Conservation (phyloP, 441 rosid species). For the Raphanus hybrid region DNA sequence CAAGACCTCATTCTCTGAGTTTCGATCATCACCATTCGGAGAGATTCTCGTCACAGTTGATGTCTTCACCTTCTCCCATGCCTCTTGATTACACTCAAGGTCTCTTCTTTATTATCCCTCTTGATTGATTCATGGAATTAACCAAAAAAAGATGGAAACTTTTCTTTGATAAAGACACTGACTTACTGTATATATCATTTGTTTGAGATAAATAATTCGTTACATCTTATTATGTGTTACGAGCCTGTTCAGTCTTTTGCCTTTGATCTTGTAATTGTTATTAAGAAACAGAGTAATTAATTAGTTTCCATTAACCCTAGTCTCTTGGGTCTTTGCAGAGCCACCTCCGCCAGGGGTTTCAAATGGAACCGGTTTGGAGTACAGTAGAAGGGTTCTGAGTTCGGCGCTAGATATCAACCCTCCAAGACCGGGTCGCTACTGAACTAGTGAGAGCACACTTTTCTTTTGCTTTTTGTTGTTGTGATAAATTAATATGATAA, state of each 20-base stretch:
- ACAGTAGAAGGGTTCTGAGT: slow-evolving; percentile 67
- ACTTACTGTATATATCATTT: background rate
- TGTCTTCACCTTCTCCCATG: slow-evolving; percentile 47
- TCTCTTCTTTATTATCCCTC: slow-evolving; percentile 29
- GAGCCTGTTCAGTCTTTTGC: too few relatives aligned
- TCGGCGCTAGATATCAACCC: slow-evolving; percentile 59
- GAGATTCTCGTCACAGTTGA: slow-evolving; percentile 47
- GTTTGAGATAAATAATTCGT: background rate
- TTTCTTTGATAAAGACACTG: background rate
- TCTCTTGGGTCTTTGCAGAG: slow-evolving; percentile 39
- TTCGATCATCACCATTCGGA: slow-evolving; percentile 42
- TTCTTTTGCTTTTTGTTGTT: background rate
- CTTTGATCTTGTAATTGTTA: background rate
- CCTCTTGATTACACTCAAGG: slow-evolving; percentile 53
- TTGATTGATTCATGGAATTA: slow-evolving; percentile 7
- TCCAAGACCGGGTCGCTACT: slow-evolving; percentile 61
- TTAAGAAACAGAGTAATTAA: too few relatives aligned
- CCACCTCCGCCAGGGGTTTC: slow-evolving; percentile 63
- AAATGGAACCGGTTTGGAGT: slow-evolving; percentile 62
- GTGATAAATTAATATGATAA: background rate
- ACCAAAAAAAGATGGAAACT: too few relatives aligned
- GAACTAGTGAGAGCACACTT: slow-evolving; percentile 44
- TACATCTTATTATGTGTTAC: too few relatives aligned
- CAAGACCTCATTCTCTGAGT: slow-evolving; percentile 44
- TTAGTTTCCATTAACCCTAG: too few relatives aligned